Percentiles rank a stretch among this genome's conserved stretches.
phyloP scores from a whole-genome alignment of 1,139 yeast genomes.

The Pichiaceae sp. region DNA sequence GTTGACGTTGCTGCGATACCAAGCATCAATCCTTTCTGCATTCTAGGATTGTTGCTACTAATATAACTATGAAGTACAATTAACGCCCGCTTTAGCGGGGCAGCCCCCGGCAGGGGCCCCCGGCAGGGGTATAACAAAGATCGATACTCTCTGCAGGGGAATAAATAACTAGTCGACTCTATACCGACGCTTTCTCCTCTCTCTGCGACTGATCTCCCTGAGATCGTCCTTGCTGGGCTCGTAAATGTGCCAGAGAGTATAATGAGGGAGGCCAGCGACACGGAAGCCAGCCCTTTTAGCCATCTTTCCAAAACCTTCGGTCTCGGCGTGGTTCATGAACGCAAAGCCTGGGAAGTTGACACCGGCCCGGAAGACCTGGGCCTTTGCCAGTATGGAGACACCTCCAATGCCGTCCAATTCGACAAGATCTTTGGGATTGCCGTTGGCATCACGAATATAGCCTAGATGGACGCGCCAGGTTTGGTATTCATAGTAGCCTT shows the following conservation, averaged over 20 bases:
- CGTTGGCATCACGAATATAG: constrained; percentile 55
- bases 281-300: constrained; percentile 68
- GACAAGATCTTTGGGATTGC: constrained; percentile 56
- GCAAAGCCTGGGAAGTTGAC: constrained; percentile 83
- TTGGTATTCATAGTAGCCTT: constrained; percentile 84
- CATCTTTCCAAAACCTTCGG: constrained; percentile 86
- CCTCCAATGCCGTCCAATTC: constrained; percentile 89
- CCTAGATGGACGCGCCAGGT: constrained; percentile 86
- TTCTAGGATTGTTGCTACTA: neutral
- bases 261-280: constrained; percentile 83
- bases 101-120: too few relatives aligned
- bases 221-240: constrained; percentile 92
- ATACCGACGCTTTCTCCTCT: constrained; percentile 53
- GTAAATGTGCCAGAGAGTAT: constrained; percentile 77
- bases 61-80: too few relatives aligned
- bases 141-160: neutral
- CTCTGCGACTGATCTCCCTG: constrained; percentile 61
- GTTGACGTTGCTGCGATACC: neutral
- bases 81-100: too few relatives aligned
- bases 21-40: neutral
- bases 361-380: constrained; percentile 71
- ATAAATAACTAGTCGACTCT: too few relatives aligned
- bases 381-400: constrained; percentile 77
- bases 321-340: constrained; percentile 81
- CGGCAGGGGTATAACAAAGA: neutral